phyloP scores from a whole-genome alignment of 2,329 filamentous ascomycete species.

The Beauveria scarabaeidicola region DNA sequence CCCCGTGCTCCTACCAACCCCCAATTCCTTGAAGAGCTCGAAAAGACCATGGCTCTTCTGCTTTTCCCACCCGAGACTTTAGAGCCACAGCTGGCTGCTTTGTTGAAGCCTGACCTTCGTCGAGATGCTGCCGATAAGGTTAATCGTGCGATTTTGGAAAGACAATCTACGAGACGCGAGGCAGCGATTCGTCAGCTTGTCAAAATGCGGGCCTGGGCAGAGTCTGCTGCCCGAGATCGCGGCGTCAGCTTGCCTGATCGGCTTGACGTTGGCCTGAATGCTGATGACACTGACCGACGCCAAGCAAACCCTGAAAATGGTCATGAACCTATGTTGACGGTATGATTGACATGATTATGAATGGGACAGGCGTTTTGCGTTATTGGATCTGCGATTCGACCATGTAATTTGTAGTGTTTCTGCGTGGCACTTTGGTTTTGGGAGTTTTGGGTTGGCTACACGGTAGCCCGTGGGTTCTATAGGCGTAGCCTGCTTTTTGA shows the following conservation, averaged over 20 bases:
- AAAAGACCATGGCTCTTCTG: slow-evolving; percentile 85
- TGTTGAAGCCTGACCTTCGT: slow-evolving; percentile 73
- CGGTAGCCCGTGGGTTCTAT: neutral
- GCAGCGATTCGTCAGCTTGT: slow-evolving; percentile 76
- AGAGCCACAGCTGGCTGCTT: slow-evolving; percentile 62
- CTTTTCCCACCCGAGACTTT: slow-evolving; percentile 80
- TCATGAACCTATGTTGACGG: slow-evolving; percentile 45
- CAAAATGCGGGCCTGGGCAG: slow-evolving; percentile 77
- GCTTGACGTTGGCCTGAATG: slow-evolving; percentile 29
- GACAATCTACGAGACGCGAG: slow-evolving; percentile 64
- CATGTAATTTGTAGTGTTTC: neutral
- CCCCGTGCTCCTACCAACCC: slow-evolving; percentile 76
- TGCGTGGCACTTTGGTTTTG: neutral
- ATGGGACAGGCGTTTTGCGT: slow-evolving; percentile 5
- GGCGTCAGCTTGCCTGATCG: slow-evolving; percentile 24
- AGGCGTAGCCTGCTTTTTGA: neutral
- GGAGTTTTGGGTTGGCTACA: slow-evolving; percentile 11
- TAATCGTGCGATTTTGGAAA: slow-evolving; percentile 77
- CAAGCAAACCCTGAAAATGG: slow-evolving; percentile 28
- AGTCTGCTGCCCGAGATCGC: slow-evolving; percentile 46
- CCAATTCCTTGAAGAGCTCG: slow-evolving; percentile 76
- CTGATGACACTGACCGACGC: slow-evolving; percentile 27
- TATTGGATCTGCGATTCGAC: slow-evolving; percentile 13
- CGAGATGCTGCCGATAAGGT: slow-evolving; percentile 78
- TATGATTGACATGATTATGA: slow-evolving; percentile 24